Evolutionary conservation across 257 asterid species (phyloP), one percentile per base, ranked within the genome.

Genomic region (Nicotiana tomentosiformis): DNA sequence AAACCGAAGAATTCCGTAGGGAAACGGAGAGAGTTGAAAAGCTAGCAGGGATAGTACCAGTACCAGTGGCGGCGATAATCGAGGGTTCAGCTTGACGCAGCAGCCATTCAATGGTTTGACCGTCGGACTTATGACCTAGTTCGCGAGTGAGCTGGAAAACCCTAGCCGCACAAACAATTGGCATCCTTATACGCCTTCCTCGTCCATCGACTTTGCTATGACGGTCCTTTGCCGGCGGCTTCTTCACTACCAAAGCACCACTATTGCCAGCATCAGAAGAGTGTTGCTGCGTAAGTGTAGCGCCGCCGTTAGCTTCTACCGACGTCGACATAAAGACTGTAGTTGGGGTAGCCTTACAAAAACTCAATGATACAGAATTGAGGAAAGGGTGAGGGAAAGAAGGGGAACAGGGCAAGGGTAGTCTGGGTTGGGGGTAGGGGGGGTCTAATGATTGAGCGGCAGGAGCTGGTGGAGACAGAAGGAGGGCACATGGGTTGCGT

Each of bases 131-230:
- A 6, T 79, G 82, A 64, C 82, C 82, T n/a, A 78, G 11, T 29
- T 78, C 82, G 39, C 82, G 53, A 10, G 82, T 78, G 1, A 79
- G 74, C 57, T 79, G 82, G 15, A 79, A 79, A 23, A 79, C 82
- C 62, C 82, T 79, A 65, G 82, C 82, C 1, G 82, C 82, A 46
- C 82, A 79, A 4, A 79, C 82, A 60, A 79, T 79, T 29, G 82
- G 82, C 82, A 79, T 79, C 57, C 82, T 39, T 37, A 79, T 79
- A 29, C 82, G 82, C 10, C 82, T 61, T 9, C 82, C 82, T 60
- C 82, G 29, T 14, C 79, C 79, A 23, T 74, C 79, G 4, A 74
- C 79, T 74, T 74, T 74, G 10, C 82, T 79, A 20, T 79, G 74
- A 7, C 82, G 26, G 82, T 79, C 82, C 16, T 79, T 79, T 33